Evolutionary conservation across 768 basidiomycete species (phyloP).

Genomic region (Mrakia gelida): DNA sequence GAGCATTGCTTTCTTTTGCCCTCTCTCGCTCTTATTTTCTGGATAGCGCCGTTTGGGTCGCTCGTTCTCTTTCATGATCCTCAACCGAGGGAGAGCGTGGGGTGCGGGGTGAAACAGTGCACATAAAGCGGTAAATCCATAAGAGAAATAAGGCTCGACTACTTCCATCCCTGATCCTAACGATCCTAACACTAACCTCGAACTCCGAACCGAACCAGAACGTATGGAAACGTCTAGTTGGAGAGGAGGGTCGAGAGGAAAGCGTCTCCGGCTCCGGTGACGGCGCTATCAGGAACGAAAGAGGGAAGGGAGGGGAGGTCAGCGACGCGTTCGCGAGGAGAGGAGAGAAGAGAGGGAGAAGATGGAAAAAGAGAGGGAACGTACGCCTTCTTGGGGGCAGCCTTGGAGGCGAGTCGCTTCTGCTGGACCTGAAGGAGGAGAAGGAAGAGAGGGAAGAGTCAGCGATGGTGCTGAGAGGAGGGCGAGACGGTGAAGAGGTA

Average conservation of each 20-base stretch:
- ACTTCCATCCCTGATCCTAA: not conserved
- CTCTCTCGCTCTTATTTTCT: too few relatives aligned
- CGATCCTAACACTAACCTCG: not conserved
- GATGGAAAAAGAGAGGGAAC: not conserved
- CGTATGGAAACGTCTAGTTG: conserved; percentile 53
- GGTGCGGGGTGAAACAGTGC: too few relatives aligned
- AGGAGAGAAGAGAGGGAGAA: not conserved
- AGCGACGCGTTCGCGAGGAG: not conserved
- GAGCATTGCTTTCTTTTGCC: not conserved
- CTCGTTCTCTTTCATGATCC: too few relatives aligned
- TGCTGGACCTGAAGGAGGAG: conserved; percentile 58
- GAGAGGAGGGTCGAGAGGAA: conserved; percentile 83
- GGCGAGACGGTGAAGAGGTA: not conserved
- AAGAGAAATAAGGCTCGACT: not conserved
- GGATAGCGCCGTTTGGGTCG: too few relatives aligned
- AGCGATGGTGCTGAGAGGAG: conserved; percentile 22
- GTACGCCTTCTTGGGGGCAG: conserved; percentile 54
- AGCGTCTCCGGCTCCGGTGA: conserved; percentile 61
- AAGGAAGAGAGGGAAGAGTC: not conserved
- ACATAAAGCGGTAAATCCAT: too few relatives aligned
- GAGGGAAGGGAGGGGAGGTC: not conserved
- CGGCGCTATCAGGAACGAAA: conserved; percentile 46
- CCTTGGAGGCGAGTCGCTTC: conserved; percentile 58
- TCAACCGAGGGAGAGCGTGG: too few relatives aligned
- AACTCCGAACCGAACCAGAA: not conserved